A percentile compares a stretch with the other conserved stretches of the same genome.
phyloP scores from a whole-genome alignment of 306 rosid species.

The Rosa persica region DNA sequence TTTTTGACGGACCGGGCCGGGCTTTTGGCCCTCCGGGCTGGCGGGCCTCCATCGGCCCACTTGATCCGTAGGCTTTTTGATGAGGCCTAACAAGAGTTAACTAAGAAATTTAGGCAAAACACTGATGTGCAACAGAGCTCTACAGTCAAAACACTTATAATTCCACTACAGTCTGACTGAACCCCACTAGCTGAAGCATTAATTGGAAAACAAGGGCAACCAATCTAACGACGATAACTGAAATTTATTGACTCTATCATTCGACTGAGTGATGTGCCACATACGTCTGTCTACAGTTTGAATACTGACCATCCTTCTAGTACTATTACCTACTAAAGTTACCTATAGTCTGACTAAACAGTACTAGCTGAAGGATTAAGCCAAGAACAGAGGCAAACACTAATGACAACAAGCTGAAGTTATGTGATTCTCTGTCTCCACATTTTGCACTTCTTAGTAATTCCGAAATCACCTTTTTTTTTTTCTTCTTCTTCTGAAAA shows the following conservation, averaged over 20 bases:
- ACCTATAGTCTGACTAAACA: not conserved
- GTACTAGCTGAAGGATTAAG: not conserved
- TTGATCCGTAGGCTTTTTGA: no score
- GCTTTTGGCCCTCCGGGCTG: no score
- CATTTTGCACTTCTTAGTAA: not conserved
- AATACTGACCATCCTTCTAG: not conserved
- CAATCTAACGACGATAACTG: not conserved
- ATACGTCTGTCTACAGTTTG: not conserved
- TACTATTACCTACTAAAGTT: not conserved
- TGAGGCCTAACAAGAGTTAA: no score
- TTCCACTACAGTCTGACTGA: not conserved
- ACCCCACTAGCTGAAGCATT: slow-evolving; percentile 5
- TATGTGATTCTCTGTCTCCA: not conserved
- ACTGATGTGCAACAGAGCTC: not conserved
- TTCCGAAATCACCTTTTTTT: not conserved
- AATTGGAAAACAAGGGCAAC: not conserved
- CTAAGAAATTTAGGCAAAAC: not conserved
- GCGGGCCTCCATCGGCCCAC: no score
- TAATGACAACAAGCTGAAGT: not conserved
- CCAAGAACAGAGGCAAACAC: not conserved
- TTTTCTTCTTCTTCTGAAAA: no score
- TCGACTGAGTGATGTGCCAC: not conserved
- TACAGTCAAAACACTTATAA: not conserved
- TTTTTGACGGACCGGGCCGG: no score
- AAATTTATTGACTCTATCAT: not conserved